These are phyloP conservation scores for Tuber brumale DNA, from an alignment of 495 filamentous ascomycete genomes.

Conservation along the genomic window DNA sequence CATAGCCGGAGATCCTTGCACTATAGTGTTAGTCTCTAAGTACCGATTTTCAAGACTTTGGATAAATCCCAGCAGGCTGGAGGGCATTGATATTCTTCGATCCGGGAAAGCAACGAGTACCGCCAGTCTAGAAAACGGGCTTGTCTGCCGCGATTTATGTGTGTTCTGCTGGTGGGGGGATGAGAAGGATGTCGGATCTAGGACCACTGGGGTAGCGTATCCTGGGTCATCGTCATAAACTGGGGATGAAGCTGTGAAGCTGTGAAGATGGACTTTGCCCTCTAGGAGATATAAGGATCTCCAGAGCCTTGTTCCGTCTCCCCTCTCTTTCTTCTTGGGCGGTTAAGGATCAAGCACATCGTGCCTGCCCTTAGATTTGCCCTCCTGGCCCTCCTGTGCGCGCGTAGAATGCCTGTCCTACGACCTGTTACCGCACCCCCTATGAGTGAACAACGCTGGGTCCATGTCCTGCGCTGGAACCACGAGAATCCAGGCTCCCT, in stretches of 20 bases:
- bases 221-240: background rate
- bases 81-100: background rate
- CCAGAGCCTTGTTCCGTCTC: background rate
- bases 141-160: background rate
- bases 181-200: background rate
- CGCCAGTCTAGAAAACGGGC: background rate
- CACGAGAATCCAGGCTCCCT: constrained; percentile 43
- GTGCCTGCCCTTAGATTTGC: background rate
- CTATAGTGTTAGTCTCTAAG: background rate
- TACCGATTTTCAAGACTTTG: background rate
- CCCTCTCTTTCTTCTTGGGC: background rate
- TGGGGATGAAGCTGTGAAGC: background rate
- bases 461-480: constrained; percentile 45
- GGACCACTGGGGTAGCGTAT: background rate
- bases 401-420: background rate
- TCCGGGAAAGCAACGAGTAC: background rate
- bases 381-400: background rate
- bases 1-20: background rate
- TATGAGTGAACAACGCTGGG: constrained; percentile 43
- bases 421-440: constrained; percentile 43
- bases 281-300: background rate
- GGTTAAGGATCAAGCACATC: background rate
- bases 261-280: background rate
- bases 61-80: background rate
- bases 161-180: background rate